Percentiles rank a stretch among this genome's conserved stretches.
phyloP scores from a whole-genome alignment of 2,329 filamentous ascomycete species.

The Sclerotinia trifoliorum region DNA sequence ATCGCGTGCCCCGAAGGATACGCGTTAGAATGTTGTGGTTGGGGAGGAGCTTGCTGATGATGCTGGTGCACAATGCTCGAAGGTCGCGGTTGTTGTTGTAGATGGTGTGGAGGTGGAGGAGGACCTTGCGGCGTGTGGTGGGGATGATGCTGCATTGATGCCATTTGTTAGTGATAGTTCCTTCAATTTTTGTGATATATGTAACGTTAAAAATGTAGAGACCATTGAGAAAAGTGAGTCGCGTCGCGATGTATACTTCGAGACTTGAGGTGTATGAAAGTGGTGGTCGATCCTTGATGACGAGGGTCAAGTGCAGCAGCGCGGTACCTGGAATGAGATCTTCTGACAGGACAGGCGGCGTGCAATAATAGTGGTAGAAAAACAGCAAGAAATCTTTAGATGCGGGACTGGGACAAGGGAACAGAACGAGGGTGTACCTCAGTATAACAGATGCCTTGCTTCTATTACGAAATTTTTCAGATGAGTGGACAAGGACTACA shows the following conservation, averaged over 20 bases:
- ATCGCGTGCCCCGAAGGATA: constrained; percentile 69
- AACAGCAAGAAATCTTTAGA: constrained; percentile 26
- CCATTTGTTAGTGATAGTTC: constrained; percentile 34
- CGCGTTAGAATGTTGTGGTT: constrained; percentile 59
- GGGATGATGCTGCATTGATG: constrained; percentile 65
- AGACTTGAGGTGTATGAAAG: constrained; percentile 35
- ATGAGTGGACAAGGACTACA: constrained; percentile 31
- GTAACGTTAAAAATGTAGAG: constrained; percentile 36
- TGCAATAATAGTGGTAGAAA: constrained; percentile 28
- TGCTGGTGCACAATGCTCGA: constrained; percentile 70
- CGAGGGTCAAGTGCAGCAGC: constrained; percentile 39
- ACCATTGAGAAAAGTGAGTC: constrained; percentile 39
- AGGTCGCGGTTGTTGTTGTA: constrained; percentile 66
- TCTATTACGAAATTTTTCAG: constrained; percentile 37
- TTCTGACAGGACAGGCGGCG: constrained; percentile 33
- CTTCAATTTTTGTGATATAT: constrained; percentile 28
- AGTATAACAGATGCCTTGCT: constrained; percentile 39
- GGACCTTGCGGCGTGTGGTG: constrained; percentile 69
- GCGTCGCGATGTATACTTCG: constrained; percentile 40
- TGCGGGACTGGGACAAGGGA: constrained; percentile 34
- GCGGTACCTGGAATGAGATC: constrained; percentile 36
- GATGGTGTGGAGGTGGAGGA: constrained; percentile 61
- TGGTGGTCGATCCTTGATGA: constrained; percentile 38
- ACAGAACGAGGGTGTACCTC: constrained; percentile 40
- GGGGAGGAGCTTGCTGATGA: constrained; percentile 62